These are phyloP conservation scores for Solanum habrochaites DNA, from an alignment of 257 asterid species.

Conservation along the genomic window DNA sequence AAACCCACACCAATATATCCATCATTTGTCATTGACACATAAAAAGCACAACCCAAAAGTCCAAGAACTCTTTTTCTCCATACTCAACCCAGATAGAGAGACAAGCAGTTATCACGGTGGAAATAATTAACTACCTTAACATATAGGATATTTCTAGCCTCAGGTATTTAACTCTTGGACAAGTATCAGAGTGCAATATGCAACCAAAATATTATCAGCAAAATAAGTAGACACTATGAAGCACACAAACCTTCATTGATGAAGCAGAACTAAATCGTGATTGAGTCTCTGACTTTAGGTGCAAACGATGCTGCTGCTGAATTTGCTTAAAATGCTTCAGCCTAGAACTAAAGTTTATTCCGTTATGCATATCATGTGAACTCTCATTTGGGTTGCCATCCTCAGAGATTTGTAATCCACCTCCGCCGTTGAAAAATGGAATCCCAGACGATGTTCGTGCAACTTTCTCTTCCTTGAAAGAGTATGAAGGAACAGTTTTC, in stretches of 20 bases:
- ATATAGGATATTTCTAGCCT: background rate
- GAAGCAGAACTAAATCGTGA: constrained; percentile 39
- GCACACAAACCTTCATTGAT: constrained; percentile 47
- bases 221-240: background rate
- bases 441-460: constrained; percentile 38
- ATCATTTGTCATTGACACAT: background rate
- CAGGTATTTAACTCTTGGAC: background rate
- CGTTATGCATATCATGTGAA: constrained; percentile 27
- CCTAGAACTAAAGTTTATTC: constrained; percentile 56
- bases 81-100: background rate
- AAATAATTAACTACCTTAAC: background rate
- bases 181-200: background rate
- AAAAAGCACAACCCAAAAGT: background rate
- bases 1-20: background rate
- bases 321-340: constrained; percentile 67
- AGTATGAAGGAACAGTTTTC: constrained; percentile 82
- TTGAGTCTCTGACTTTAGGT: constrained; percentile 34
- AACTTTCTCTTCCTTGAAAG: constrained; percentile 56
- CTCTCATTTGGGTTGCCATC: constrained; percentile 46
- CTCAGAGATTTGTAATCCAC: constrained; percentile 31
- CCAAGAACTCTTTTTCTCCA: background rate
- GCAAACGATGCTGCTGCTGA: constrained; percentile 69
- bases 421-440: constrained; percentile 18
- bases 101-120: background rate
- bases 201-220: background rate